Base-by-base conservation (phyloP, 2,329 filamentous ascomycete genomes). In the Sclerotinia subarctica region DNA sequence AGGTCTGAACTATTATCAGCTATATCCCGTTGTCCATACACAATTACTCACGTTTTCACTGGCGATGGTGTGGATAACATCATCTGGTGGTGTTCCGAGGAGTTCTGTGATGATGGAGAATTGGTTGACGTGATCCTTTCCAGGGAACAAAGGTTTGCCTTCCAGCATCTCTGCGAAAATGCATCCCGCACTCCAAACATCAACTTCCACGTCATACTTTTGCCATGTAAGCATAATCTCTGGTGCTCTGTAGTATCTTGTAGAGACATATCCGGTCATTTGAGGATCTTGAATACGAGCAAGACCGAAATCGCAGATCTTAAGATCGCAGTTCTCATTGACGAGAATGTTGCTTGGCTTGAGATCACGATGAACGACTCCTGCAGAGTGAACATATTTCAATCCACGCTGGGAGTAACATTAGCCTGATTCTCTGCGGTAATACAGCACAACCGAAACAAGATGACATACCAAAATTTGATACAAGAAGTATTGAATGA, bases 191-290 rank as follows among this genome's bases (percentile, higher is more conserved):
- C 95, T 98, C 95, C 95, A 99, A 78, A 99, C 97, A 79, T 99
- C 95, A 69, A 99, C 95, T 82, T 98, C 95, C 59, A 98, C 90
- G 75, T 99, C 95, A 81, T 99, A 99, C 83, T 99, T 99, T 84
- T 99, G 95, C 95, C 95, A 99, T 72, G 95, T 98, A 78, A 99
- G 93, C 95, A 99, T 99, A 78, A 99, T 99, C 81, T 99, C 95
- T 24, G 95, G 95, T 11, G 95, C 95, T 77, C 95, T 90, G 85
- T 99, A 99, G 85, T 99, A 99, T 84, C 95, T 86, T 71, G 95
- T 99, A 59, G 95, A 98, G 70, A 99, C 95, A 78, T 99, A 99
- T 74, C 95, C 95, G 53, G 95, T 99, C 95, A 99, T 99, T 82
- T 99, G 95, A 47, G 95, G 95, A 78, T 99, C 95, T 80, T 99